Conservation (phyloP, 495 filamentous ascomycete species). For the Schizothecium vesticola region DNA sequence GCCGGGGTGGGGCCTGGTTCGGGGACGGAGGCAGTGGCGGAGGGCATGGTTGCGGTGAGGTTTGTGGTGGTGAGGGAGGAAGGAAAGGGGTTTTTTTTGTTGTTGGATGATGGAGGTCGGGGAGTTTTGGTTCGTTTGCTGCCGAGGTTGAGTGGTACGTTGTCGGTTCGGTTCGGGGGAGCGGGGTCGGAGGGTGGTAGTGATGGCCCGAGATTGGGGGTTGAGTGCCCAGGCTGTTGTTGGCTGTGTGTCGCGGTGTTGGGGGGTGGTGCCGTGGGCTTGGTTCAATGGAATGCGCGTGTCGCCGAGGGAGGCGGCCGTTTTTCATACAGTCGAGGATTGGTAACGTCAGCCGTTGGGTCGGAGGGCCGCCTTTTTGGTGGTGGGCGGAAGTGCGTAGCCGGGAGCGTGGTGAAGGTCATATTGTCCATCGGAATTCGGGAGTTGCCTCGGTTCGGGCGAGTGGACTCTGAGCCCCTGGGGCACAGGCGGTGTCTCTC, state of each 20-base stretch:
- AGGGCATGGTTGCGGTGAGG: neutral
- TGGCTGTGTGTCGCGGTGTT: too few species aligned
- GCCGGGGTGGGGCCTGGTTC: conserved; percentile 13
- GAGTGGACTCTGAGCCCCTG: neutral
- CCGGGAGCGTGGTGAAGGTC: neutral
- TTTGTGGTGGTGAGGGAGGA: neutral
- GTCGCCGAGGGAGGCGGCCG: neutral
- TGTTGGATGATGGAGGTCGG: neutral
- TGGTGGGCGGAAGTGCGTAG: neutral
- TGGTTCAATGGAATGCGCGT: neutral
- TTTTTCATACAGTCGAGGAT: neutral
- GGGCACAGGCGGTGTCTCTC: neutral
- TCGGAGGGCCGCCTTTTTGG: neutral
- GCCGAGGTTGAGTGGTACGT: neutral
- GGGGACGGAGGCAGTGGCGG: neutral
- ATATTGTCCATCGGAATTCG: neutral
- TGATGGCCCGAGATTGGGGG: neutral
- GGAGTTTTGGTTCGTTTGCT: neutral
- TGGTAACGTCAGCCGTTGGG: neutral
- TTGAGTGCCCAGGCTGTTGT: neutral
- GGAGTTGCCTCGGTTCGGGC: neutral
- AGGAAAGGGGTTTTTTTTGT: neutral
- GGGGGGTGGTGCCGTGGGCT: too few species aligned
- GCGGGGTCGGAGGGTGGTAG: neutral
- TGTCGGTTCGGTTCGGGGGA: neutral